A percentile compares a stretch with the other conserved stretches of the same genome.
Evolutionary conservation across 768 basidiomycete species (phyloP).

Genomic region (Cystobasidium onofrii): DNA sequence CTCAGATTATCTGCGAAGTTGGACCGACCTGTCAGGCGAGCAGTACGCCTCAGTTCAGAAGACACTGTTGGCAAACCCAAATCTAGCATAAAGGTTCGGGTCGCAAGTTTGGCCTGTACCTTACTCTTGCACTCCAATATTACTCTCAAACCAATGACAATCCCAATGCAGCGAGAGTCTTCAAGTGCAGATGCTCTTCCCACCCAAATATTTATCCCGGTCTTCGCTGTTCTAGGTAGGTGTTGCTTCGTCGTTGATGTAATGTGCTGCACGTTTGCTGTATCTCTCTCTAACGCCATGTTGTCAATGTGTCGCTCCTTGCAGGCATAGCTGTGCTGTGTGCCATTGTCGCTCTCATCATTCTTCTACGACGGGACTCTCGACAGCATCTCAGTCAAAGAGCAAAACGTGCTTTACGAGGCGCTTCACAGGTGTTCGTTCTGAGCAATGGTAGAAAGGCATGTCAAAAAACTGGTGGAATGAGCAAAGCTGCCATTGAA

Average conservation of each 20-base stretch:
- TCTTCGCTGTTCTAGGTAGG: slow-evolving; percentile 18
- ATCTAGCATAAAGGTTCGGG: no score
- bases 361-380: not conserved
- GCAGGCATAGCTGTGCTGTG: not conserved
- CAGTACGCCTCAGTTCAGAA: no score
- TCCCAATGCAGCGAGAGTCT: no score
- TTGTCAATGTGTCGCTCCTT: not conserved
- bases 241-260: no score
- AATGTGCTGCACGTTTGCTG: no score
- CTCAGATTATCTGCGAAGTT: no score
- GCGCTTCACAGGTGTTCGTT: not conserved
- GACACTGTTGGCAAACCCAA: no score
- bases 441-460: not conserved
- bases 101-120: no score
- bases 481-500: not conserved
- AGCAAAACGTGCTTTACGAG: not conserved
- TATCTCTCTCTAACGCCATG: no score
- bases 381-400: not conserved
- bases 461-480: not conserved
- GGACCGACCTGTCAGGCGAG: no score
- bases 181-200: not conserved
- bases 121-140: no score
- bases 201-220: slow-evolving; percentile 3
- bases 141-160: no score
- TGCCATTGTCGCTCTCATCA: not conserved